Percentiles rank a stretch among this genome's conserved stretches.
Conservation (phyloP, 768 basidiomycete genomes). For the Boletus subcaerulescens region DNA sequence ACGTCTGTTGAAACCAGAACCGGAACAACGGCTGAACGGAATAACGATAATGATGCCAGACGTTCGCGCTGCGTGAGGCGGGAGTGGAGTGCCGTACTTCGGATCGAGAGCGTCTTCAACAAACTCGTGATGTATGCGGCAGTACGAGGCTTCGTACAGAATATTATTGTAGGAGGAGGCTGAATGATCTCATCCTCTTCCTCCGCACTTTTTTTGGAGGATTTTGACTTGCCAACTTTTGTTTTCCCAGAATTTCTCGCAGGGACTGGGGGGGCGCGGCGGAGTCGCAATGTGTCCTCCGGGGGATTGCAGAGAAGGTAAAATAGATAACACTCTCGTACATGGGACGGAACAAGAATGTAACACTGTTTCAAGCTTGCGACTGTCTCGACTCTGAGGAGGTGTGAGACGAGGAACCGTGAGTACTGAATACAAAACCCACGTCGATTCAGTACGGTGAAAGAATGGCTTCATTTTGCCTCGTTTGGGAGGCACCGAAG, state of each 20-base stretch:
- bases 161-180: constrained; percentile 96
- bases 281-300: constrained; percentile 66
- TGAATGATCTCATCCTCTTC: constrained; percentile 57
- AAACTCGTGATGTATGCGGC: constrained; percentile 85
- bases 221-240: constrained; percentile 36
- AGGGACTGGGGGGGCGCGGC: constrained; percentile 59
- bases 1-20: constrained; percentile 95
- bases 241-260: background rate
- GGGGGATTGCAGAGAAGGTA: constrained; percentile 88
- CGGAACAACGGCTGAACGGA: constrained; percentile 82
- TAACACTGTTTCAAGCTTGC: constrained; percentile 85
- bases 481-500: constrained; percentile 63
- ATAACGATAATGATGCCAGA: constrained; percentile 76
- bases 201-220: constrained; percentile 28
- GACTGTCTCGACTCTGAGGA: constrained; percentile 80
- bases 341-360: constrained; percentile 90
- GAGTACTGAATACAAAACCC: constrained; percentile 27
- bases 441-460: constrained; percentile 75
- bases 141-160: constrained; percentile 80
- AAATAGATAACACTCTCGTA: constrained; percentile 89
- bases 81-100: constrained; percentile 89
- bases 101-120: constrained; percentile 74
- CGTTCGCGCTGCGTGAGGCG: constrained; percentile 91
- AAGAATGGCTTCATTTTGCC: constrained; percentile 89
- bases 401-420: background rate